phyloP scores from a whole-genome alignment of 1,139 yeast genomes.

The Scheffersomyces lignicola region DNA sequence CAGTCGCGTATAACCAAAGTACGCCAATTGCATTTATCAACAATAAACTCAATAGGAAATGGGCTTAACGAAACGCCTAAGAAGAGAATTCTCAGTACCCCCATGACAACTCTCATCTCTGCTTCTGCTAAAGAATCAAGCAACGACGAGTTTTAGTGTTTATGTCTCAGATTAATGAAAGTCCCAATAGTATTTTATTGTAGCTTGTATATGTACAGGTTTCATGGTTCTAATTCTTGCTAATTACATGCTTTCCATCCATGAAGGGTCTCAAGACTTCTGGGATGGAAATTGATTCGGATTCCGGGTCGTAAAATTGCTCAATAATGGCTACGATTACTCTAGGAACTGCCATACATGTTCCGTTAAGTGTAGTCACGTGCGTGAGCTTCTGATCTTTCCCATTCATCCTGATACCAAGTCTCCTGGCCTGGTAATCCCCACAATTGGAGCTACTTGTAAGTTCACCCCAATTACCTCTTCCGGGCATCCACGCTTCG shows the following conservation, averaged over 20 bases:
- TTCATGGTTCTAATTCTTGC: slow-evolving; percentile 10
- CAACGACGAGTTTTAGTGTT: slow-evolving; percentile 10
- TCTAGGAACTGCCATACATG: slow-evolving; percentile 95
- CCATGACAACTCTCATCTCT: slow-evolving; percentile 12
- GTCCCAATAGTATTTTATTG: too few relatives aligned
- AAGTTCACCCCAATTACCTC: slow-evolving; percentile 90
- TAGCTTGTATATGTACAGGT: too few relatives aligned
- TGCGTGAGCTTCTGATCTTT: slow-evolving; percentile 43
- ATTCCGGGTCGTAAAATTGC: slow-evolving; percentile 66
- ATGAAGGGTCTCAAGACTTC: slow-evolving; percentile 63
- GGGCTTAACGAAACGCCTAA: not conserved
- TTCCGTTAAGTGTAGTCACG: slow-evolving; percentile 89
- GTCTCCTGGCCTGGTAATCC: slow-evolving; percentile 85
- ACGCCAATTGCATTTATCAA: slow-evolving; percentile 26
- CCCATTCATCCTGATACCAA: slow-evolving; percentile 59
- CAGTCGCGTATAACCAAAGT: slow-evolving; percentile 21
- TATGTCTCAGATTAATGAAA: slow-evolving; percentile 27
- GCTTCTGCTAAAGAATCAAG: slow-evolving; percentile 1
- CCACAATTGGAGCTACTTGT: slow-evolving; percentile 91
- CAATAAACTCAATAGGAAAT: not conserved
- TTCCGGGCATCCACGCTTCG: slow-evolving; percentile 99
- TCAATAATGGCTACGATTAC: slow-evolving; percentile 86
- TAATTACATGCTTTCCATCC: slow-evolving; percentile 54
- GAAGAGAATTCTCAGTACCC: slow-evolving; percentile 37
- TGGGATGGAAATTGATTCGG: slow-evolving; percentile 64